These are phyloP conservation scores for Termitomyces sp. DNA, from an alignment of 768 basidiomycete genomes.

Conservation along the genomic window DNA sequence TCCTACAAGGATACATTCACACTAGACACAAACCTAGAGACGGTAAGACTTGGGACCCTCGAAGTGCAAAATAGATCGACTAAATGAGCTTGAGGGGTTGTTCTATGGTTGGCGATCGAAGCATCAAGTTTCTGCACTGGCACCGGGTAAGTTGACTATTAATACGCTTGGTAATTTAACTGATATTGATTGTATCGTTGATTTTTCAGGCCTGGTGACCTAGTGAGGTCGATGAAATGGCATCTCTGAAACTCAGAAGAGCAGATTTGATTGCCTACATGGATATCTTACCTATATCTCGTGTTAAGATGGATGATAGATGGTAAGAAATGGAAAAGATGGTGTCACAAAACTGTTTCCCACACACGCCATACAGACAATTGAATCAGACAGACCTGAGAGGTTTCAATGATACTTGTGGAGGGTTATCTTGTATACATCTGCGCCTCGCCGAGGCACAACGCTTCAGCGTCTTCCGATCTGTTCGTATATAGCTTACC, in stretches of 20 bases:
- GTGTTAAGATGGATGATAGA: neutral
- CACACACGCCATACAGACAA: neutral
- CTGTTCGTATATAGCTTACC: conserved; percentile 2
- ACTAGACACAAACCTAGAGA: neutral
- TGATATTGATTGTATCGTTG: neutral
- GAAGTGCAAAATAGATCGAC: neutral
- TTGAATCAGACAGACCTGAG: neutral
- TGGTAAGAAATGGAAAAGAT: neutral
- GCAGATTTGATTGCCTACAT: neutral
- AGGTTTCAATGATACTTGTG: neutral
- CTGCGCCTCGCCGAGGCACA: neutral
- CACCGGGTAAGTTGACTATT: neutral
- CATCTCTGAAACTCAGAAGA: neutral
- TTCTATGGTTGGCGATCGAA: neutral
- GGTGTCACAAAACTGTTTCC: neutral
- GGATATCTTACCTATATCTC: neutral
- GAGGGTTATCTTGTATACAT: neutral
- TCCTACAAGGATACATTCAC: conserved; percentile 41
- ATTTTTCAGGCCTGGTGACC: neutral
- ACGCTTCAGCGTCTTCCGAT: conserved; percentile 1
- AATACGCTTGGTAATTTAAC: neutral
- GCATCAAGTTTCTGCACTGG: neutral
- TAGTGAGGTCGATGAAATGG: neutral
- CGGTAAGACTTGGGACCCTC: neutral
- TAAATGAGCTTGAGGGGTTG: neutral